Conservation (phyloP, 306 rosid genomes). For the Rosa chinensis region DNA sequence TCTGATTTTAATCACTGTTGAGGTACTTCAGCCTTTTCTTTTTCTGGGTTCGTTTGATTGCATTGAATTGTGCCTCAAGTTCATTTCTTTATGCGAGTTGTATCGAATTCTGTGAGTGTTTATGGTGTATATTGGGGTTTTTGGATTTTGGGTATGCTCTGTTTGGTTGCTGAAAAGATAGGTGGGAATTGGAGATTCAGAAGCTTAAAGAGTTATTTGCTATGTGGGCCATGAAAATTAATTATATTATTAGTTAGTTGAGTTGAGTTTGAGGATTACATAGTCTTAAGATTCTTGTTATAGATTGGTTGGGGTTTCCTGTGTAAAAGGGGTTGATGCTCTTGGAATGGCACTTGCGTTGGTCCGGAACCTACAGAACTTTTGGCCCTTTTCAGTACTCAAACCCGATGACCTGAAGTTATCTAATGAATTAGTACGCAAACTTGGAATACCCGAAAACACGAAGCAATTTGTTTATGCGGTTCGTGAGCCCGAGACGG, state of each 20-base stretch:
- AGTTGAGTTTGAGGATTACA: not conserved
- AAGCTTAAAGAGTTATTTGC: not conserved
- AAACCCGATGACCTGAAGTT: slow-evolving; percentile 46
- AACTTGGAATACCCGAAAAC: slow-evolving; percentile 51
- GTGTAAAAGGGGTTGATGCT: slow-evolving; percentile 18
- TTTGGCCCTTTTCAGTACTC: slow-evolving; percentile 64
- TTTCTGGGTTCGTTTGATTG: not conserved
- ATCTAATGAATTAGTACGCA: slow-evolving; percentile 51
- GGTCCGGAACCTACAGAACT: slow-evolving; percentile 45
- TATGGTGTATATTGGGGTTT: not conserved
- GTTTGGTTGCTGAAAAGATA: not conserved
- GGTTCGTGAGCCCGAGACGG: slow-evolving; percentile 47
- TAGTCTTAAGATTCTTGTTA: not conserved
- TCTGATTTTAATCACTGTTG: not conserved
- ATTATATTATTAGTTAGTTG: not conserved
- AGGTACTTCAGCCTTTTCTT: not conserved
- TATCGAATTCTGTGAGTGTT: not conserved
- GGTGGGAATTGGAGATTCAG: slow-evolving; percentile 7
- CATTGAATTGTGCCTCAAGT: not conserved
- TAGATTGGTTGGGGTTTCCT: slow-evolving; percentile 3
- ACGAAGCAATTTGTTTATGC: slow-evolving; percentile 75
- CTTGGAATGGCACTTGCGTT: slow-evolving; percentile 52
- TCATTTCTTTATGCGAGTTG: not conserved
- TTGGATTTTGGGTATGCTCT: not conserved
- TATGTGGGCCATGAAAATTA: slow-evolving; percentile 6